Conservation (phyloP, 2,329 filamentous ascomycete genomes). For the Fusarium keratoplasticum region DNA sequence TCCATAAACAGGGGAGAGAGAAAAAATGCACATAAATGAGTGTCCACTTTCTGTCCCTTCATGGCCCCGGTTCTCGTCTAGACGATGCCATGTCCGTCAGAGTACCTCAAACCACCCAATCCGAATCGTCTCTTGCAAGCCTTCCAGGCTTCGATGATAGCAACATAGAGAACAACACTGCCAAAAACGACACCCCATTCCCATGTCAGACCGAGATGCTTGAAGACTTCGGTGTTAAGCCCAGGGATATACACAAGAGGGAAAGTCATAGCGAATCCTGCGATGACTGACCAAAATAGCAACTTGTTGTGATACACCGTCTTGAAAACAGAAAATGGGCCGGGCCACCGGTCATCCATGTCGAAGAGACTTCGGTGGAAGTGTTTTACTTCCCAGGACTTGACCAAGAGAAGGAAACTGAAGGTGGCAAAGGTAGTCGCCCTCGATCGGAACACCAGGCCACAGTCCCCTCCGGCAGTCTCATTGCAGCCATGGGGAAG, state of each 20-base stretch:
- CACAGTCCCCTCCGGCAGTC: slow-evolving; percentile 60
- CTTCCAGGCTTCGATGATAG: slow-evolving; percentile 76
- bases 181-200: slow-evolving; percentile 77
- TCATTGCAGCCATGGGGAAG: slow-evolving; percentile 70
- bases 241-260: slow-evolving; percentile 76
- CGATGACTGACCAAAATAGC: slow-evolving; percentile 71
- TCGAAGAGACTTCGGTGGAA: slow-evolving; percentile 77
- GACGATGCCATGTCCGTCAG: too few species aligned
- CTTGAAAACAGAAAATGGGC: slow-evolving; percentile 62
- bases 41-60: too few species aligned
- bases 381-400: slow-evolving; percentile 80
- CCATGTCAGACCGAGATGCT: slow-evolving; percentile 75
- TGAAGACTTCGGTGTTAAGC: slow-evolving; percentile 75
- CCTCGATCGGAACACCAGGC: slow-evolving; percentile 70
- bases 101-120: slow-evolving; percentile 42
- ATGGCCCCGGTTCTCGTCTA: too few species aligned
- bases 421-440: slow-evolving; percentile 77
- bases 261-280: slow-evolving; percentile 69
- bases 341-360: slow-evolving; percentile 67
- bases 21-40: too few species aligned
- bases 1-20: too few species aligned
- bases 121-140: slow-evolving; percentile 67
- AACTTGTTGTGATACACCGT: slow-evolving; percentile 77
- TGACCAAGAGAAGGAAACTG: slow-evolving; percentile 75
- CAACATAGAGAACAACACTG: slow-evolving; percentile 69